Conservation (phyloP, 2,329 filamentous ascomycete species). For the Aspergillus caelatus region DNA sequence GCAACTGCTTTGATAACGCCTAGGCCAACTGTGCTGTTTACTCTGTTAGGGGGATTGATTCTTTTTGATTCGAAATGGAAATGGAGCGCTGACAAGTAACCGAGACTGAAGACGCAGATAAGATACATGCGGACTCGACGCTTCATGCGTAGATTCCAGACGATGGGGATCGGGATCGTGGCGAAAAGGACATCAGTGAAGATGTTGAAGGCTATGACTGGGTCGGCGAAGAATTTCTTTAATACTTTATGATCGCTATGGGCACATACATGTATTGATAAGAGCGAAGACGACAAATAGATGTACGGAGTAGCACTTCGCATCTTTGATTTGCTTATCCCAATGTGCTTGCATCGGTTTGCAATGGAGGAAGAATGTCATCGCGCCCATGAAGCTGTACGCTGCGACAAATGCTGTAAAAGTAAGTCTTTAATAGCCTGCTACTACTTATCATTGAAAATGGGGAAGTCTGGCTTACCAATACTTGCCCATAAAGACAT, state of each 20-base stretch:
- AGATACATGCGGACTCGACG: conserved; percentile 4
- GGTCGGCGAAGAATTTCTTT: background rate
- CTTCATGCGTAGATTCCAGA: conserved; percentile 11
- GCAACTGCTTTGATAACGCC: background rate
- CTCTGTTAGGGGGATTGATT: background rate
- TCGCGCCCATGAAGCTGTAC: conserved; percentile 4
- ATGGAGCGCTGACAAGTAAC: background rate
- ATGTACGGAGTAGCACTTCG: conserved; percentile 2
- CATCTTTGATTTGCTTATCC: conserved; percentile 4
- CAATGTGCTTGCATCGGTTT: conserved; percentile 6
- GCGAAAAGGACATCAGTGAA: conserved; percentile 9
- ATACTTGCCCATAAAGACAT: conserved; percentile 3
- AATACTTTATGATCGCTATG: background rate
- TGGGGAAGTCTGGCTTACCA: background rate
- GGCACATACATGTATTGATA: conserved; percentile 4
- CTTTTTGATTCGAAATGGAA: background rate
- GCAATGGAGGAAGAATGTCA: conserved; percentile 7
- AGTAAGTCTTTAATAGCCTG: background rate
- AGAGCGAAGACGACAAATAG: conserved; percentile 4
- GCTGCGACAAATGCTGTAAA: background rate
- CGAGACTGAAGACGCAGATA: conserved; percentile 9
- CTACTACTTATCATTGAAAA: background rate
- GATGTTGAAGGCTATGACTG: conserved; percentile 7
- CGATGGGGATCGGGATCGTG: conserved; percentile 8
- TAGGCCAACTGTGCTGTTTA: conserved; percentile 3